A percentile compares a stretch with the other conserved stretches of the same genome.
These are phyloP conservation scores for Diaporthe eres DNA, from an alignment of 2,329 filamentous ascomycete genomes.

Conservation along the genomic window DNA sequence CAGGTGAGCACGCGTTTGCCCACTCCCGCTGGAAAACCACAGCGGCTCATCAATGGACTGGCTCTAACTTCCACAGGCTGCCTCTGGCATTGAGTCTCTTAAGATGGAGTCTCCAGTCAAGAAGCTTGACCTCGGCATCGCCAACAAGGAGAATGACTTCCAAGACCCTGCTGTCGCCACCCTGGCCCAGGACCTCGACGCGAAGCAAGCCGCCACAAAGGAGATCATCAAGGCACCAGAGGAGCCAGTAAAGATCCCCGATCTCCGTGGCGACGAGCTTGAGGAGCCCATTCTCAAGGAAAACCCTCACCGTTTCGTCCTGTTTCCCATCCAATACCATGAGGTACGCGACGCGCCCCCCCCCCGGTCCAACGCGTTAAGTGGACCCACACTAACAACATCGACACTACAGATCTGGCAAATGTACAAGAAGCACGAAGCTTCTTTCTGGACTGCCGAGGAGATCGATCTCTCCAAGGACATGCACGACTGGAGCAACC, in stretches of 20 bases:
- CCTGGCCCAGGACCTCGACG: conserved; percentile 69
- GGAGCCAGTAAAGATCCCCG: conserved; percentile 53
- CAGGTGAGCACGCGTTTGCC: conserved; percentile 46
- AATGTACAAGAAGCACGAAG: conserved; percentile 99
- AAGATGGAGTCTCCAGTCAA: conserved; percentile 95
- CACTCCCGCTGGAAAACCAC: conserved; percentile 38
- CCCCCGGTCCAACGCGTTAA: conserved; percentile 75
- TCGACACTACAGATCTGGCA: conserved; percentile 86
- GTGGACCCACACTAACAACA: conserved; percentile 63
- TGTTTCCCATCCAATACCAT: conserved; percentile 99
- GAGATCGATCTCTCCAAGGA: conserved; percentile 99
- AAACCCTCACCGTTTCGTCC: conserved; percentile 95
- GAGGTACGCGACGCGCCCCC: conserved; percentile 80
- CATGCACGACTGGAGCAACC: conserved; percentile 99
- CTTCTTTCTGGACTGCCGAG: conserved; percentile 99
- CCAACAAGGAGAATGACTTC: conserved; percentile 86
- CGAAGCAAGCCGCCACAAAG: conserved; percentile 67
- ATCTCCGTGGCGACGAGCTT: conserved; percentile 74
- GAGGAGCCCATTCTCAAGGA: conserved; percentile 94
- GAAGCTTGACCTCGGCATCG: conserved; percentile 83
- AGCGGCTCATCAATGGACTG: conserved; percentile 48
- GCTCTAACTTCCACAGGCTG: conserved; percentile 72
- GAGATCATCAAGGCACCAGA: conserved; percentile 60
- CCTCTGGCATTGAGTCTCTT: conserved; percentile 86
- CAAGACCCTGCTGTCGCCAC: conserved; percentile 65